These are phyloP conservation scores for Xylariaceae sp. DNA, from an alignment of 2,329 filamentous ascomycete species.

Conservation along the genomic window DNA sequence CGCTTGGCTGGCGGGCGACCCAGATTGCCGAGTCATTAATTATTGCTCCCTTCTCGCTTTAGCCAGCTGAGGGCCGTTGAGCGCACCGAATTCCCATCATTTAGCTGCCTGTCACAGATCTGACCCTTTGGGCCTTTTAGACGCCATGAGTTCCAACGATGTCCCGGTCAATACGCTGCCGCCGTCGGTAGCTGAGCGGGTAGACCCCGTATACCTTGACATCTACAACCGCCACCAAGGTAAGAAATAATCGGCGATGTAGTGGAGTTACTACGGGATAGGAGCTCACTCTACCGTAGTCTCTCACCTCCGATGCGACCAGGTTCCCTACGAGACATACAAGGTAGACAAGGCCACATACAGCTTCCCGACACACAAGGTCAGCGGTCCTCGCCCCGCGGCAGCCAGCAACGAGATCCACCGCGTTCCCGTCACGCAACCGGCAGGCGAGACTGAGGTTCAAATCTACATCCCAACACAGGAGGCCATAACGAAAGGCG, in stretches of 20 bases:
- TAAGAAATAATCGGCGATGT: conserved; percentile 22
- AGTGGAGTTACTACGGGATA: background rate
- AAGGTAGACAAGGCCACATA: conserved; percentile 25
- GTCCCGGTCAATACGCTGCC: conserved; percentile 43
- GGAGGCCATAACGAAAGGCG: conserved; percentile 25
- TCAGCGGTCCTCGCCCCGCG: conserved; percentile 17
- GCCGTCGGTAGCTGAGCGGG: conserved; percentile 42
- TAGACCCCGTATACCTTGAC: conserved; percentile 45
- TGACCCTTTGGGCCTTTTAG: conserved; percentile 4
- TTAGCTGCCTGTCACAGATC: background rate
- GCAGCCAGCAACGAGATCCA: conserved; percentile 27
- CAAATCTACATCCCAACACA: conserved; percentile 43
- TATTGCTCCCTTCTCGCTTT: background rate
- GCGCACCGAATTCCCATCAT: background rate
- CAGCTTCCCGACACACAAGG: conserved; percentile 25
- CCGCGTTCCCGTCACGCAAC: conserved; percentile 24
- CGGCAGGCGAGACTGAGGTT: conserved; percentile 33
- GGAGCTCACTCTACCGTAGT: conserved; percentile 26
- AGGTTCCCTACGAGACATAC: conserved; percentile 31
- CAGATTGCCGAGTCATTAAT: background rate
- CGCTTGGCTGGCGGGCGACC: background rate
- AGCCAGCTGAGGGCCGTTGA: background rate
- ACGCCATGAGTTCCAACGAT: conserved; percentile 25
- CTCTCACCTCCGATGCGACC: conserved; percentile 27
- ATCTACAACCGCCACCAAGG: conserved; percentile 41